Percentiles rank a stretch among this genome's conserved stretches.
Evolutionary conservation across 352 stramenopile species (phyloP).

Genomic region (Globisporangium spiculum): DNA sequence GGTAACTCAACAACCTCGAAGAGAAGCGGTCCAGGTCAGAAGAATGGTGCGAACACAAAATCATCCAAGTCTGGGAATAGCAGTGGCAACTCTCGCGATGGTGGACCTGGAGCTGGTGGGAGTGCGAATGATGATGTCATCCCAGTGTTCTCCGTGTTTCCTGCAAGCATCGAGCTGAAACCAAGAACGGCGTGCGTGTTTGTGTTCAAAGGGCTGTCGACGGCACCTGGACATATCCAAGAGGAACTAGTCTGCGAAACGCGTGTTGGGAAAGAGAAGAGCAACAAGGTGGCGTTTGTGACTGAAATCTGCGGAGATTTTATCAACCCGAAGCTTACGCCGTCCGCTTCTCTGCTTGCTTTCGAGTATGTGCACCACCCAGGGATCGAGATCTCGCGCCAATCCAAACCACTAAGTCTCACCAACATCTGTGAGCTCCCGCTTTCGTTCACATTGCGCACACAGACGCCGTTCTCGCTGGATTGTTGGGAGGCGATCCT

Average conservation of each 20-base stretch:
- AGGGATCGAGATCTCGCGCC: constrained; percentile 51
- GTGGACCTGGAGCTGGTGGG: constrained; percentile 1
- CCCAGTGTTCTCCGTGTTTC: constrained; percentile 89
- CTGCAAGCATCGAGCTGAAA: constrained; percentile 90
- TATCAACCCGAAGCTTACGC: constrained; percentile 82
- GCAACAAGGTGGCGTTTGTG: constrained; percentile 80
- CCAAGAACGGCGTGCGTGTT: constrained; percentile 93
- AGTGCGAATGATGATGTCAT: constrained; percentile 27
- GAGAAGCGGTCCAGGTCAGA: constrained; percentile 15
- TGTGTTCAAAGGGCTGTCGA: constrained; percentile 87
- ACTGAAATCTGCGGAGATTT: constrained; percentile 90
- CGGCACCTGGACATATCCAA: constrained; percentile 47
- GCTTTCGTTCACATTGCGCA: constrained; percentile 89
- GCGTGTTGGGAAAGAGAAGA: constrained; percentile 92
- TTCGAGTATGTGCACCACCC: constrained; percentile 89
- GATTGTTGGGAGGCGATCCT: constrained; percentile 90
- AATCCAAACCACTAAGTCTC: constrained; percentile 79
- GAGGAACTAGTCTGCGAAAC: constrained; percentile 91
- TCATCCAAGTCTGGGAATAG: neutral
- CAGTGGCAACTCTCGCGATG: constrained; percentile 12
- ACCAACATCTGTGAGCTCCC: constrained; percentile 87
- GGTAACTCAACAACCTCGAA: neutral
- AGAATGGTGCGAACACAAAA: constrained; percentile 29
- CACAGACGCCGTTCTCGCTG: constrained; percentile 89
- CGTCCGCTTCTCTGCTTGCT: constrained; percentile 63